These are phyloP conservation scores for Arthrinium puccinioides DNA, from an alignment of 2,329 filamentous ascomycete species.

Conservation along the genomic window DNA sequence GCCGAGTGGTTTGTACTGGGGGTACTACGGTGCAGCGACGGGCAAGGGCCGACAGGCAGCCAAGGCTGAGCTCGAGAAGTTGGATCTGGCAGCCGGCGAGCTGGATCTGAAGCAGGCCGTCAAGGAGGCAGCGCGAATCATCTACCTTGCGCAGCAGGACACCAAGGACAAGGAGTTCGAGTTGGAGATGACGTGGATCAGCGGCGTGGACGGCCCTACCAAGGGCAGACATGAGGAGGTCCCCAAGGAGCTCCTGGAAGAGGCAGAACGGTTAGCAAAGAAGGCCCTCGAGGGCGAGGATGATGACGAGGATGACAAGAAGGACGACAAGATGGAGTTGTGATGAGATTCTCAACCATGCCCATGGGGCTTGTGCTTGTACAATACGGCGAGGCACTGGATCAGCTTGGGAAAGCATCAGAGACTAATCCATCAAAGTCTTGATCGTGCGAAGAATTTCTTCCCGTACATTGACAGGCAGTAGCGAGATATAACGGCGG, in stretches of 20 bases:
- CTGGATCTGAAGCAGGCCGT: constrained; percentile 81
- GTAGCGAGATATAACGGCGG: no score
- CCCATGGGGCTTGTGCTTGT: constrained; percentile 6
- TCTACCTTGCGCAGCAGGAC: constrained; percentile 95
- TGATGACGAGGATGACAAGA: constrained; percentile 62
- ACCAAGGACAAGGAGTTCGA: constrained; percentile 99
- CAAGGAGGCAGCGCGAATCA: constrained; percentile 94
- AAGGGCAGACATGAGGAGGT: constrained; percentile 92
- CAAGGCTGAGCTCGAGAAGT: constrained; percentile 97
- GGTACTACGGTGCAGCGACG: constrained; percentile 95
- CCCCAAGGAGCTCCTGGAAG: constrained; percentile 80
- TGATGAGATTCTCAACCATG: constrained; percentile 30
- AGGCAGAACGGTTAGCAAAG: constrained; percentile 90
- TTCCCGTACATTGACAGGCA: no score
- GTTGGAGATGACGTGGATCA: constrained; percentile 99
- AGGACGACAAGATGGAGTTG: constrained; percentile 84
- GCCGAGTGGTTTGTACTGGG: constrained; percentile 95
- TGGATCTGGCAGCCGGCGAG: constrained; percentile 72
- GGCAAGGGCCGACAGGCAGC: constrained; percentile 95
- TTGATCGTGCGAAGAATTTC: no score
- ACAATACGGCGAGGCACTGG: constrained; percentile 7
- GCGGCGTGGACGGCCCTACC: constrained; percentile 73
- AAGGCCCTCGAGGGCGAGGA: constrained; percentile 83
- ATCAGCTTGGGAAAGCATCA: constrained; percentile 1
- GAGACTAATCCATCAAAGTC: constrained; percentile 8